These are phyloP conservation scores for Cytospora chrysosperma DNA, from an alignment of 2,329 filamentous ascomycete genomes.

Conservation along the genomic window DNA sequence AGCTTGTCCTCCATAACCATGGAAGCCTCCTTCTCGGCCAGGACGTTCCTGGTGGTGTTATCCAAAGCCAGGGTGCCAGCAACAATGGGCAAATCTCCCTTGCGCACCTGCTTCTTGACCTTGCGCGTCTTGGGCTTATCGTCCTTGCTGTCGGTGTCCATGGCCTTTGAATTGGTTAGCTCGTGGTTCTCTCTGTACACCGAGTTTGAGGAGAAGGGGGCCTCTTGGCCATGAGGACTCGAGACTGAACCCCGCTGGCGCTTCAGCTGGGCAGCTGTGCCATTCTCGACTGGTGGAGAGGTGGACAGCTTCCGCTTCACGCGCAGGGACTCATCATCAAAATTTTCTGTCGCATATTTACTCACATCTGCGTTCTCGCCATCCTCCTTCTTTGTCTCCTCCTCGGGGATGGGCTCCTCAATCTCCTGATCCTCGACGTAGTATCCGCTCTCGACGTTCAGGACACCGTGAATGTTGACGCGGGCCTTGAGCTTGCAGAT, in stretches of 20 bases:
- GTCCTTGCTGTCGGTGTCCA: constrained; percentile 77
- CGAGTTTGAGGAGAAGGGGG: background rate
- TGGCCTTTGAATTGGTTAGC: constrained; percentile 55
- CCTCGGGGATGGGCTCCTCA: constrained; percentile 84
- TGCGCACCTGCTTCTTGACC: constrained; percentile 99
- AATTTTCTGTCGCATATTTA: constrained; percentile 31
- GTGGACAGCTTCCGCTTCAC: constrained; percentile 18
- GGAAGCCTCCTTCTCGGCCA: constrained; percentile 76
- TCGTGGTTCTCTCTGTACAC: constrained; percentile 7
- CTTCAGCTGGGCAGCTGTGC: constrained; percentile 6
- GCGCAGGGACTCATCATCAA: constrained; percentile 3
- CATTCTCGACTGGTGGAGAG: constrained; percentile 11
- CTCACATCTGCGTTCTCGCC: constrained; percentile 68
- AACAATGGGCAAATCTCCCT: constrained; percentile 88
- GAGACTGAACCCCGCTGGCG: constrained; percentile 17
- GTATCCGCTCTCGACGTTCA: constrained; percentile 96
- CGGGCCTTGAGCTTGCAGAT: constrained; percentile 99
- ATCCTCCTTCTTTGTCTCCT: constrained; percentile 48
- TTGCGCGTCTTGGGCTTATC: constrained; percentile 81
- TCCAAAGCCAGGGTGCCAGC: constrained; percentile 82
- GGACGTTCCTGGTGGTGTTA: constrained; percentile 60
- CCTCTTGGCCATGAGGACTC: constrained; percentile 2
- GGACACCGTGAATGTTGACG: constrained; percentile 91
- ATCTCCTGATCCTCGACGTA: constrained; percentile 98
- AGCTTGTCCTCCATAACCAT: constrained; percentile 99